These are phyloP conservation scores for Aaosphaeria pasadenensis DNA, from an alignment of 2,329 filamentous ascomycete species.

Conservation along the genomic window DNA sequence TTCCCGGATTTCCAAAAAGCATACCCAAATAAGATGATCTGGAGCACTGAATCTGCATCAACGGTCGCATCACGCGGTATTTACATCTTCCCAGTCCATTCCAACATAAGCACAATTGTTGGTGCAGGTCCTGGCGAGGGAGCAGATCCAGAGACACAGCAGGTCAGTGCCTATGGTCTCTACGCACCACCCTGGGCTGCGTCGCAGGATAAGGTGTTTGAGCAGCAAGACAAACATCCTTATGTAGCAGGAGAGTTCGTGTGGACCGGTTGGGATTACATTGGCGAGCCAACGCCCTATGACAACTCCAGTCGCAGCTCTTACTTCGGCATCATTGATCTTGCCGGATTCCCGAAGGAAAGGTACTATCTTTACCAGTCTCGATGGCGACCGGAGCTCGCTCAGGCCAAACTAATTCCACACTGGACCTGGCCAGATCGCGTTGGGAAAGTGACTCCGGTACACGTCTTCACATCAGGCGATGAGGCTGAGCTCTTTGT, in stretches of 20 bases:
- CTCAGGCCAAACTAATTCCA: constrained; percentile 53
- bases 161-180: constrained; percentile 53
- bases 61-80: constrained; percentile 50
- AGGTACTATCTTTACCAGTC: constrained; percentile 54
- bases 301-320: constrained; percentile 39
- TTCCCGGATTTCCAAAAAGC: constrained; percentile 42
- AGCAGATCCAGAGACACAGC: constrained; percentile 32
- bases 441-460: constrained; percentile 48
- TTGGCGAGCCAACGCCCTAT: constrained; percentile 45
- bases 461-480: constrained; percentile 53
- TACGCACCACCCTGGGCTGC: constrained; percentile 49
- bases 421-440: constrained; percentile 58
- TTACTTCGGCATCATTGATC: constrained; percentile 57
- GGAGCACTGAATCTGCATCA: constrained; percentile 34
- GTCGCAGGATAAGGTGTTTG: constrained; percentile 54
- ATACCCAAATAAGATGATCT: constrained; percentile 48
- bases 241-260: constrained; percentile 56
- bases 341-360: constrained; percentile 58
- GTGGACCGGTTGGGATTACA: constrained; percentile 52
- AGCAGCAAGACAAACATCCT: constrained; percentile 45
- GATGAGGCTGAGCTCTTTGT: constrained; percentile 56
- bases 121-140: constrained; percentile 24
- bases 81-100: constrained; percentile 53
- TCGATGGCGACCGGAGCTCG: constrained; percentile 49
- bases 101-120: constrained; percentile 36